Conservation (phyloP, 2,329 filamentous ascomycete species). For the Phyllosticta citribraziliensis region DNA sequence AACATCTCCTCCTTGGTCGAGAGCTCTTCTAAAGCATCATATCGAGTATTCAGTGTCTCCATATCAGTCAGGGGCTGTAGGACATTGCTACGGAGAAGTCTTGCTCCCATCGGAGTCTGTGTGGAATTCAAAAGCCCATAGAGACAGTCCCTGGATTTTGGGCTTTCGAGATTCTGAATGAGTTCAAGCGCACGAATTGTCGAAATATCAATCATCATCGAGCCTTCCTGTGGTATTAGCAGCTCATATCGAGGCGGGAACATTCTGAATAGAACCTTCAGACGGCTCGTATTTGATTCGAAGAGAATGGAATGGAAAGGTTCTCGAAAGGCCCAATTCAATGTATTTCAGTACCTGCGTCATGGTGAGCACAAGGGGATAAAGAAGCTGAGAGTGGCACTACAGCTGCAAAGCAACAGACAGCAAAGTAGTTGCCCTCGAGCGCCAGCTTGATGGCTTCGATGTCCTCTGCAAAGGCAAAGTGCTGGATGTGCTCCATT, state of each 20-base stretch:
- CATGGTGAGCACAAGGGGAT: conserved; percentile 10
- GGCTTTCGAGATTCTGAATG: conserved; percentile 72
- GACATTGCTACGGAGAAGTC: conserved; percentile 75
- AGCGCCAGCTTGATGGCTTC: conserved; percentile 72
- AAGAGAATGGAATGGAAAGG: conserved; percentile 69
- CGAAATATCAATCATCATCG: conserved; percentile 90
- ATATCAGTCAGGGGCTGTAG: conserved; percentile 75
- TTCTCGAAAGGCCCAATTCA: conserved; percentile 56
- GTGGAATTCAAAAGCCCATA: conserved; percentile 82
- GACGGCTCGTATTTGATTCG: conserved; percentile 80
- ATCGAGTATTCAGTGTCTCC: conserved; percentile 59
- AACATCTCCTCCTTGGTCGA: conserved; percentile 79
- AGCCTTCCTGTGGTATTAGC: conserved; percentile 37
- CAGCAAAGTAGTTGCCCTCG: conserved; percentile 75
- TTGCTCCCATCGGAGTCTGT: conserved; percentile 75
- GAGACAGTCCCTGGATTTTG: conserved; percentile 71
- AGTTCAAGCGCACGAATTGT: conserved; percentile 82
- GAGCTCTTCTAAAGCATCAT: conserved; percentile 76
- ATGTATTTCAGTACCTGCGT: conserved; percentile 69
- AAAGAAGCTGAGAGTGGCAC: conserved; percentile 11
- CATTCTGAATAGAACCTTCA: conserved; percentile 33
- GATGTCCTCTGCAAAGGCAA: conserved; percentile 73
- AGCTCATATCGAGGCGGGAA: no score
- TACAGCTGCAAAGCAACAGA: conserved; percentile 79
- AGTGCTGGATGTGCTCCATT: conserved; percentile 63